Evolutionary conservation across 2,329 filamentous ascomycete genomes (phyloP).

Genomic region (Neurospora sp.): DNA sequence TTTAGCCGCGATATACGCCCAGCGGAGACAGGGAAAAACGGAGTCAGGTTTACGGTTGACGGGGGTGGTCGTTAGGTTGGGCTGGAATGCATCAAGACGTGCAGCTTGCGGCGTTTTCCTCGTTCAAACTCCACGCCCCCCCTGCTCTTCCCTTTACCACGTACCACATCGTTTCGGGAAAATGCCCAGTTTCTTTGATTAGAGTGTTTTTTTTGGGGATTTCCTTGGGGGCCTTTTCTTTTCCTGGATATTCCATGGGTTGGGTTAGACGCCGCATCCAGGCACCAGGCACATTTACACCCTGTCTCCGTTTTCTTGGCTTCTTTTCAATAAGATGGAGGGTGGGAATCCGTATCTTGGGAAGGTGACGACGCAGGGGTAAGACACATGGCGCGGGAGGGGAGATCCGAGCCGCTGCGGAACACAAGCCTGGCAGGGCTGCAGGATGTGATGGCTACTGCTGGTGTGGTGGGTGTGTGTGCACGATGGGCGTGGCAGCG

Average conservation of each 20-base stretch:
- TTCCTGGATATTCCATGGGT: background rate
- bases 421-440: background rate
- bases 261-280: background rate
- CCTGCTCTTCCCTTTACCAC: background rate
- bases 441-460: background rate
- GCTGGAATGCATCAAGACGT: conserved; percentile 4
- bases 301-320: background rate
- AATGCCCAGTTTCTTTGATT: background rate
- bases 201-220: background rate
- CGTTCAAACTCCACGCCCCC: background rate
- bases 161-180: background rate
- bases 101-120: conserved; percentile 6
- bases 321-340: background rate
- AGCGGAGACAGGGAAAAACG: background rate
- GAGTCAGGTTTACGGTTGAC: conserved; percentile 1
- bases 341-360: background rate
- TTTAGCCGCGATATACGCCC: conserved; percentile 28
- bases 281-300: background rate
- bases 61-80: conserved; percentile 1
- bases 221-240: background rate
- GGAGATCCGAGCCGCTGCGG: background rate
- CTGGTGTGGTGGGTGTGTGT: background rate
- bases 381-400: background rate
- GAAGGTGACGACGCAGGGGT: background rate
- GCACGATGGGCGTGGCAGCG: background rate